phyloP scores from a whole-genome alignment of 2,329 filamentous ascomycete species.

The Fusarium armeniacum region DNA sequence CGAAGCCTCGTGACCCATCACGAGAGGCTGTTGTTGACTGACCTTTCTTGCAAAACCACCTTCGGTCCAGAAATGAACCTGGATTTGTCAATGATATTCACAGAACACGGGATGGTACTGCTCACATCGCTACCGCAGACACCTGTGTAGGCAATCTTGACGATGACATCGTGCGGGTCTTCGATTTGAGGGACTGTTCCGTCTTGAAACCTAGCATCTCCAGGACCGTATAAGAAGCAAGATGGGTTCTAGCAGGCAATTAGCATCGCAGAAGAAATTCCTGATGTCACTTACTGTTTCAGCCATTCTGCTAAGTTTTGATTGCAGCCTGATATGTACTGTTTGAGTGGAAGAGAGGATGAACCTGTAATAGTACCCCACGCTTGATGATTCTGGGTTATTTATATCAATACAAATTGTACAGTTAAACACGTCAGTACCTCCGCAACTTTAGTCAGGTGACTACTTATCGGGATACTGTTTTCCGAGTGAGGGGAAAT shows the following conservation, averaged over 20 bases:
- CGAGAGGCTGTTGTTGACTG: constrained; percentile 82
- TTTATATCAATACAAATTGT: neutral
- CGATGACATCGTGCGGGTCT: constrained; percentile 47
- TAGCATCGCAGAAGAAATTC: neutral
- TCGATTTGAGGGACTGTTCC: constrained; percentile 41
- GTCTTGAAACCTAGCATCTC: constrained; percentile 39
- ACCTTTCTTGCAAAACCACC: constrained; percentile 85
- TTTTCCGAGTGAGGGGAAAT: constrained; percentile 33
- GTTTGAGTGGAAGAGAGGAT: neutral
- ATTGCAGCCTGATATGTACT: neutral
- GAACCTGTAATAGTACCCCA: too few species aligned
- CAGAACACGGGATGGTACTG: neutral
- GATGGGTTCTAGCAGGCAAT: constrained; percentile 28
- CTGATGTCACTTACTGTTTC: constrained; percentile 2
- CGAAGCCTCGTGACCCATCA: constrained; percentile 77
- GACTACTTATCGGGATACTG: constrained; percentile 20
- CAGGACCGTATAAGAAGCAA: constrained; percentile 45
- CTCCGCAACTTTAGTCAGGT: constrained; percentile 16
- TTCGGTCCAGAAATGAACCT: constrained; percentile 89
- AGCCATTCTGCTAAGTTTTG: constrained; percentile 4
- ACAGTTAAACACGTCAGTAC: too few species aligned
- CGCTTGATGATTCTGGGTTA: neutral
- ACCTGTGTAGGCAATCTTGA: constrained; percentile 46
- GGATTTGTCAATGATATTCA: neutral
- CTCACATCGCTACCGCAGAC: constrained; percentile 51